Evolutionary conservation across 129 eudicot species (phyloP), one percentile per base, ranked within the genome.

Genomic region (Glebionis coronaria): DNA sequence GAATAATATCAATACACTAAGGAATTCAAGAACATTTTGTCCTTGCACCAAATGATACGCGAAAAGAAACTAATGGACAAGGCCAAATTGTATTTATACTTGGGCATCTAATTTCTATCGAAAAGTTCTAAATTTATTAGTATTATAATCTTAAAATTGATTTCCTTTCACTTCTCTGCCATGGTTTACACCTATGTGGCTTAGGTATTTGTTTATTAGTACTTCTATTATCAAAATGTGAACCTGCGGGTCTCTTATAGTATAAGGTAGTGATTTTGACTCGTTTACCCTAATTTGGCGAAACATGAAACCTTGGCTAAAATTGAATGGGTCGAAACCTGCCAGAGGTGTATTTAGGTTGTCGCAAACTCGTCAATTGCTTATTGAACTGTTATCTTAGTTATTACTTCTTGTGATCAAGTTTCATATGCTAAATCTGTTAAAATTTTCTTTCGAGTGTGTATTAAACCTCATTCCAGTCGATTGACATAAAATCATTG

Each of bases 91-190:
- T 35, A 35, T 35, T 35, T 35, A 35, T 35, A 35, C 42, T 6
- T 35, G 42, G 10, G 10, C 42, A 35, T 35, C 42, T 35, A 35
- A 7, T 38, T 14, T 68, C 14, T 3, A 68, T 52, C n/a, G 13
- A 12, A 53, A 31, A 68, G 6, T 53, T 18, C 9, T 35, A 58
- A 58, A 53, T 31, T 7, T 2, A 4, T 18, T 12, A 28, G 18
- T 59, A 25, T 49, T 49, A 60, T 29, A 51, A 61, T 31, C 68
- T 47, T 28, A 28, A 44, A 59, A 2, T 12, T 19, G 13, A 28
- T 46, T 71, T 35, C 42, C 5, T 23, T 15, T 58, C n/a, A 70
- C 35, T 16, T 58, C 38, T 45, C 66, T 70, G 45, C 56, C 54
- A 13, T 19, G 65, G 42, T 47, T 70, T 28, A 15, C 15, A 28